A percentile compares a stretch with the other conserved stretches of the same genome.
Evolutionary conservation across 2,329 filamentous ascomycete species (phyloP).

Genomic region (Zymoseptoria ardabiliae): DNA sequence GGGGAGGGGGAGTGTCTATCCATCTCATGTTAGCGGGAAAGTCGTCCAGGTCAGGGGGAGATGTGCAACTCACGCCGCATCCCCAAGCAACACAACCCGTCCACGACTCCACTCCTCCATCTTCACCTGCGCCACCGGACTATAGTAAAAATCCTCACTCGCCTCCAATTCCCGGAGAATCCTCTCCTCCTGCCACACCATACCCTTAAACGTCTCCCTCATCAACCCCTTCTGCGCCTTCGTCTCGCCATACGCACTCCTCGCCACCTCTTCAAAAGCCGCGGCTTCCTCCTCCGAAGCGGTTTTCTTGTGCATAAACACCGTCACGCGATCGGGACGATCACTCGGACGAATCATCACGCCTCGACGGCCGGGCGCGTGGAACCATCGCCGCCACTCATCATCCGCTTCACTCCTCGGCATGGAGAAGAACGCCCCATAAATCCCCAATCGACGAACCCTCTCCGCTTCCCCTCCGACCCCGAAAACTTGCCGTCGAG

Average conservation of each 20-base stretch:
- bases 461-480: conserved; percentile 11
- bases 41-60: too few species aligned
- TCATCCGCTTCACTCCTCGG: conserved; percentile 17
- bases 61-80: conserved; percentile 19
- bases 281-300: conserved; percentile 18
- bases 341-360: conserved; percentile 27
- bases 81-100: conserved; percentile 25
- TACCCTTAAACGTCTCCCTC: conserved; percentile 20
- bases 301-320: conserved; percentile 20
- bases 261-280: conserved; percentile 10
- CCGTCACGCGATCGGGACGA: conserved; percentile 15
- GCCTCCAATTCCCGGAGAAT: conserved; percentile 22
- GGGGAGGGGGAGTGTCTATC: conserved; percentile 25
- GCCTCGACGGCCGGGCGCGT: conserved; percentile 23
- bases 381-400: conserved; percentile 27
- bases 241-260: conserved; percentile 11
- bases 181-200: conserved; percentile 24
- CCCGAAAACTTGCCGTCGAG: conserved; percentile 24
- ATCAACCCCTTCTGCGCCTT: conserved; percentile 24
- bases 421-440: conserved; percentile 28
- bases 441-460: conserved; percentile 21
- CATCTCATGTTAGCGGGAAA: not conserved
- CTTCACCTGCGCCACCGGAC: conserved; percentile 26
- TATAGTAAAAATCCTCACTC: conserved; percentile 29
- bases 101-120: conserved; percentile 25